phyloP scores from a whole-genome alignment of 345 rosid genomes.

The Hirschfeldia incana region DNA sequence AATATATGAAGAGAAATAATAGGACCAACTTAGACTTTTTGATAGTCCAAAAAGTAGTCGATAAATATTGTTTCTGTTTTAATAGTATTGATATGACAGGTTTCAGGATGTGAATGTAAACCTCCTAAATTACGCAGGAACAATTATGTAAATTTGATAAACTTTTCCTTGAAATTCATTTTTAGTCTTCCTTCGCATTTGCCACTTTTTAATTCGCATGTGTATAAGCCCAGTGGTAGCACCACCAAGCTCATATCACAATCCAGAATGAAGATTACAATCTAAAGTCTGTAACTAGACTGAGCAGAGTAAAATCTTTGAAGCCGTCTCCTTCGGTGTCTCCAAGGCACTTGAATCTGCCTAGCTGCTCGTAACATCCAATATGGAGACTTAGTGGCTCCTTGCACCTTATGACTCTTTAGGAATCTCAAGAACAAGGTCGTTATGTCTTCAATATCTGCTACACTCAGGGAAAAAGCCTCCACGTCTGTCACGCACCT shows the following conservation, averaged over 20 bases:
- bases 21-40: too few relatives aligned
- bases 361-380: constrained; percentile 68
- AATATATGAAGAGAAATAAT: too few relatives aligned
- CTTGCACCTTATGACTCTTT: constrained; percentile 65
- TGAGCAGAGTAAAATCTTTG: constrained; percentile 33
- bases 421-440: constrained; percentile 41
- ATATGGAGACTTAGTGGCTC: constrained; percentile 86
- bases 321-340: constrained; percentile 62
- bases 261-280: constrained; percentile 6
- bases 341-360: constrained; percentile 79
- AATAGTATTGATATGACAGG: too few relatives aligned
- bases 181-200: neutral
- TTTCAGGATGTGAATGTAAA: too few relatives aligned
- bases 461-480: neutral
- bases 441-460: too few relatives aligned
- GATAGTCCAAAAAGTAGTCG: too few relatives aligned
- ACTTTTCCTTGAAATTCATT: neutral
- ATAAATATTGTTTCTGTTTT: too few relatives aligned
- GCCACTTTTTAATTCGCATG: neutral
- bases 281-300: constrained; percentile 12
- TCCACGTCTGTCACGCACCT: neutral
- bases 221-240: neutral
- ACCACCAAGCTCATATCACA: constrained; percentile 4
- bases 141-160: too few relatives aligned
- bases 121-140: too few relatives aligned